Evolutionary conservation across 495 filamentous ascomycete species (phyloP), one percentile per base, ranked within the genome.

Genomic region (Barbatosphaeria neglecta): DNA sequence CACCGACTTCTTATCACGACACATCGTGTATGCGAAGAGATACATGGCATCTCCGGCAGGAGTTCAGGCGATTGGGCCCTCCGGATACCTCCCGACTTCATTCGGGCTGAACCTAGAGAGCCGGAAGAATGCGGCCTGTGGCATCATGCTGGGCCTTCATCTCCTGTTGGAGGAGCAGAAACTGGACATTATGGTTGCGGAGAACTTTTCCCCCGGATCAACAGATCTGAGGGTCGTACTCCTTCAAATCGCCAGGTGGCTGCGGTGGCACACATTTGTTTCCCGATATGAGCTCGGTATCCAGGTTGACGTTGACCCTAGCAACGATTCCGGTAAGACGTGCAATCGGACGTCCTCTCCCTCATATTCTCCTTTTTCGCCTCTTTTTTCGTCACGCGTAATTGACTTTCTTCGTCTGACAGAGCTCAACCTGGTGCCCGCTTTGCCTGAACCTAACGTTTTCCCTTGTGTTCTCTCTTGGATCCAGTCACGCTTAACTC

Each of bases 101-200:
- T 50, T 64, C 28, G 68, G 68, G 22, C 69, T 72, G 46, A 70
- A 69, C 42, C 66, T 69, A 31, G 70, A 74, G 22, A 64, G 70
- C 37, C 76, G 82, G 24, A 73, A 74, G 18, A 75, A 69, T 43
- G 73, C 77, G 24, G 68, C 87, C 33, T 76, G 77, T 48, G 81
- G 79, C 41, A 69, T 90, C 2, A 67, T 96, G 9, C 68, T 92
- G 42, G 81, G 78, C 13, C 72, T 98, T 19, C 93, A 97, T 61
- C 73, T 97, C 6, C 60, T 94, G 4, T 72, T 83, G 2, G 90
- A 98, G 59, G 92, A 98, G 54, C 77, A 84, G 50, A 96, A 93
- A 58, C 77, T 98, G 5, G 81, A 86, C 41, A 77, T 79, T 22
- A 72, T 80, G 17, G 68, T 77, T 19, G 67, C 71, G 0, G 74